Evolutionary conservation across 805 yeast genomes (phyloP).

Genomic region (Teunomyces atbi): DNA sequence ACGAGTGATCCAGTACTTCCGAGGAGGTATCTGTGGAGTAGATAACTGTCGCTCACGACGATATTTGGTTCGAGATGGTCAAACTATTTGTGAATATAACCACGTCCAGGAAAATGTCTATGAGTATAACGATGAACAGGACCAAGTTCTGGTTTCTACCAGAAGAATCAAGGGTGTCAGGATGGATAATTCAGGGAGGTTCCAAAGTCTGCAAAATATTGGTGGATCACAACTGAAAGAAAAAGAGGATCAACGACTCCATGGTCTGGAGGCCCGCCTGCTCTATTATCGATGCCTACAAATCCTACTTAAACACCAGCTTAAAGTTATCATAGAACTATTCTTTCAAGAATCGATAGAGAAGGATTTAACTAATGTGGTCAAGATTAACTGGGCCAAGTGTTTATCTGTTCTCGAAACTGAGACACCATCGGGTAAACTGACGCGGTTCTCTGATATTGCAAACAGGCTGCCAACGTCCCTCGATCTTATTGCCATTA

Average conservation of each 20-base stretch:
- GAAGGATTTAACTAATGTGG: constrained; percentile 18
- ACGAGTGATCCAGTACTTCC: constrained; percentile 40
- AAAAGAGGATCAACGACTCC: constrained; percentile 20
- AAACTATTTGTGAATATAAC: constrained; percentile 82
- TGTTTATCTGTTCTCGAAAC: background rate
- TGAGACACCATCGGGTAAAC: background rate
- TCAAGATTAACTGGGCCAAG: constrained; percentile 34
- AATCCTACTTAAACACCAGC: constrained; percentile 48
- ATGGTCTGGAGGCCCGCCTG: constrained; percentile 49
- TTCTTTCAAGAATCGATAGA: constrained; percentile 11
- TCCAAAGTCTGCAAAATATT: constrained; percentile 1
- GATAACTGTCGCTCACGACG: constrained; percentile 83
- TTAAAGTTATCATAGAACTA: constrained; percentile 18
- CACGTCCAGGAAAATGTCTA: constrained; percentile 82
- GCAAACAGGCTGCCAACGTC: constrained; percentile 15
- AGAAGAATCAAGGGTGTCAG: constrained; percentile 48
- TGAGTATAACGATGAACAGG: constrained; percentile 83
- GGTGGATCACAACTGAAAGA: constrained; percentile 4
- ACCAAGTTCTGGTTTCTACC: constrained; percentile 50
- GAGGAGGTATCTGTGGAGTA: constrained; percentile 85
- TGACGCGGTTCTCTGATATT: background rate
- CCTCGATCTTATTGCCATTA: constrained; percentile 35
- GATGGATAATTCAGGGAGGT: constrained; percentile 11
- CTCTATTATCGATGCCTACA: constrained; percentile 51
- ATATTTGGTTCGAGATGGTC: constrained; percentile 74